Conservation (phyloP, 257 asterid genomes). For the Solanum pennellii region DNA sequence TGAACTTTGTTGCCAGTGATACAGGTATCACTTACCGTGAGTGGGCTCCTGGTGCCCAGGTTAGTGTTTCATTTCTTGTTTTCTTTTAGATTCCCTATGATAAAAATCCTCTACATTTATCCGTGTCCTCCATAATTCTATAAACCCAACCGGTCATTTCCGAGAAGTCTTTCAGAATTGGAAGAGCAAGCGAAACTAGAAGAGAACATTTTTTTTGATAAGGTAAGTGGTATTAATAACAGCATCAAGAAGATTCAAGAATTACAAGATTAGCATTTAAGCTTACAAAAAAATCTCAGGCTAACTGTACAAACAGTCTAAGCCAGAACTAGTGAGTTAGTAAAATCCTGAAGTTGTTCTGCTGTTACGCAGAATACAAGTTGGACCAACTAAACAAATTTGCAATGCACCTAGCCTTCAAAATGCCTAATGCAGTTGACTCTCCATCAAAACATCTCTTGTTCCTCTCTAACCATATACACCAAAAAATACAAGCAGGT, state of each 20-base stretch:
- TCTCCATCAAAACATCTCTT: background rate
- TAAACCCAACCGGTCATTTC: no score
- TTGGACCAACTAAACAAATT: background rate
- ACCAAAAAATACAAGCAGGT: background rate
- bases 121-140: background rate
- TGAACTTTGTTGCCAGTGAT: slow-evolving; percentile 48
- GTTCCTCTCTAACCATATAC: background rate
- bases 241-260: background rate
- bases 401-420: background rate
- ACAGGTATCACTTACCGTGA: slow-evolving; percentile 94
- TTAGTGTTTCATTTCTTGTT: slow-evolving; percentile 21
- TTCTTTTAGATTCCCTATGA: background rate
- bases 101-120: background rate
- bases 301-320: background rate
- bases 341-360: background rate
- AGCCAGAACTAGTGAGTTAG: background rate
- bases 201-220: no score
- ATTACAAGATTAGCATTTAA: background rate
- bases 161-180: no score
- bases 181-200: no score
- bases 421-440: background rate
- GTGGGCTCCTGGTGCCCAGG: slow-evolving; percentile 99
- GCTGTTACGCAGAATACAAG: background rate
- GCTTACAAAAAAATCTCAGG: background rate
- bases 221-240: background rate